Conservation (phyloP, 768 basidiomycete species). For the Serendipita sp. region DNA sequence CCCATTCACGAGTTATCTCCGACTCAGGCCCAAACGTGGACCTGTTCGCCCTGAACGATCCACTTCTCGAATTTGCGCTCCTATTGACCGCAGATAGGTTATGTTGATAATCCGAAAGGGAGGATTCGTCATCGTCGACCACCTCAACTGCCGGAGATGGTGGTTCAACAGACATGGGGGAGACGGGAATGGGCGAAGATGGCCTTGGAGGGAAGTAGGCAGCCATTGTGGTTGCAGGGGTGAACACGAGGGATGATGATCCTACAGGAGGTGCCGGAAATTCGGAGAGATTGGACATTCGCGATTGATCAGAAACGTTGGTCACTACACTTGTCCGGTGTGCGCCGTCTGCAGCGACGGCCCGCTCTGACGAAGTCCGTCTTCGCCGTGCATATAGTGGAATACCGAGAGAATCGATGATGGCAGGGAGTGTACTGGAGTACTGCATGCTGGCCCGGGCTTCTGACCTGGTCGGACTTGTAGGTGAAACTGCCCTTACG, state of each 20-base stretch:
- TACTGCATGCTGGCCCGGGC: not conserved
- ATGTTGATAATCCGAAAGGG: not conserved
- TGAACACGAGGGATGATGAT: slow-evolving; percentile 18
- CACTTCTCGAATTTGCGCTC: not conserved
- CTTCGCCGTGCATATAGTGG: not conserved
- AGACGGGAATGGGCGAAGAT: not conserved
- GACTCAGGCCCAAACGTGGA: not conserved
- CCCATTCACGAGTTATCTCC: not conserved
- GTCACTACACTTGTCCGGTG: slow-evolving; percentile 47
- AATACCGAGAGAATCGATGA: not conserved
- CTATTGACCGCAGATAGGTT: not conserved
- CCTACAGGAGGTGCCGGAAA: slow-evolving; percentile 45
- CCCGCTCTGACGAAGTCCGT: not conserved
- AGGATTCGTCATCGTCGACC: not conserved
- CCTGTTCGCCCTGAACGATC: not conserved
- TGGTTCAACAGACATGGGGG: not conserved
- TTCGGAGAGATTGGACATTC: slow-evolving; percentile 56
- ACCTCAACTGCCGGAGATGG: not conserved
- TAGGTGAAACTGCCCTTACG: not conserved
- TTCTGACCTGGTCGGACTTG: not conserved
- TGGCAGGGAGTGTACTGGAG: not conserved
- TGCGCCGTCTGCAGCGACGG: slow-evolving; percentile 17
- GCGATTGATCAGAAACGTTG: slow-evolving; percentile 33
- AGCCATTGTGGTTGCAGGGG: slow-evolving; percentile 17
- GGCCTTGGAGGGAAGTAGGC: not conserved